Evolutionary conservation across 106 monocot species (phyloP).

Genomic region (Ottelia alismoides): DNA sequence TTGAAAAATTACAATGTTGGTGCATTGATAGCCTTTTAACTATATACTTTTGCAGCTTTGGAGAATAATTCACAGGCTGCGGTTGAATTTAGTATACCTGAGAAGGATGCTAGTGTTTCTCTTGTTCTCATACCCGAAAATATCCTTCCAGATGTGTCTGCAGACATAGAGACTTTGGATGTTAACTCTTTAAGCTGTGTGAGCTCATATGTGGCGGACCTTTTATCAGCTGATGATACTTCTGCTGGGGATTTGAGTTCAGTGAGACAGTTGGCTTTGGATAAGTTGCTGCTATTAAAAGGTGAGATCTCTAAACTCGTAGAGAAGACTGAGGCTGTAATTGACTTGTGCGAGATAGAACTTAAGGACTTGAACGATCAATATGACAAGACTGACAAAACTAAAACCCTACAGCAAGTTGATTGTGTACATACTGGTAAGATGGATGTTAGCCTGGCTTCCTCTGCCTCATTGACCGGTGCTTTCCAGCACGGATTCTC

Average conservation of each 20-base stretch:
- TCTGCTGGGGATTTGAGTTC: conserved; percentile 50
- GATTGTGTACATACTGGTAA: too few relatives aligned
- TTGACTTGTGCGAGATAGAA: conserved; percentile 68
- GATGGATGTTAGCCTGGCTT: too few relatives aligned
- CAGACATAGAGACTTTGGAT: conserved; percentile 26
- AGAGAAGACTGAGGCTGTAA: conserved; percentile 81
- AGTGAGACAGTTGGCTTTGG: conserved; percentile 15
- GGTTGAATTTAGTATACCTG: conserved; percentile 18
- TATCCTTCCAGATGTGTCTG: conserved; percentile 19
- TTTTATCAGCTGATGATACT: conserved; percentile 51
- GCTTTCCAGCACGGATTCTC: too few relatives aligned
- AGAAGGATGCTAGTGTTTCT: conserved; percentile 6
- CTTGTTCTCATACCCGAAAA: conserved; percentile 5
- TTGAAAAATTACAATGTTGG: too few relatives aligned
- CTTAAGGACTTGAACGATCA: too few relatives aligned
- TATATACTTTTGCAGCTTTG: not conserved
- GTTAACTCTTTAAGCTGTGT: conserved; percentile 19
- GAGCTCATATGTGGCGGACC: conserved; percentile 29
- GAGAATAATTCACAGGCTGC: not conserved
- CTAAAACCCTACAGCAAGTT: too few relatives aligned
- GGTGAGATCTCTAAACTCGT: conserved; percentile 45
- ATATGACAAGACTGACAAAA: too few relatives aligned
- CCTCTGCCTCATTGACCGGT: too few relatives aligned
- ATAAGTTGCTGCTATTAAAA: conserved; percentile 50
- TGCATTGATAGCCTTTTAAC: too few relatives aligned